Conservation (phyloP, 2,329 filamentous ascomycete genomes). For the Cordyceps tenuipes region DNA sequence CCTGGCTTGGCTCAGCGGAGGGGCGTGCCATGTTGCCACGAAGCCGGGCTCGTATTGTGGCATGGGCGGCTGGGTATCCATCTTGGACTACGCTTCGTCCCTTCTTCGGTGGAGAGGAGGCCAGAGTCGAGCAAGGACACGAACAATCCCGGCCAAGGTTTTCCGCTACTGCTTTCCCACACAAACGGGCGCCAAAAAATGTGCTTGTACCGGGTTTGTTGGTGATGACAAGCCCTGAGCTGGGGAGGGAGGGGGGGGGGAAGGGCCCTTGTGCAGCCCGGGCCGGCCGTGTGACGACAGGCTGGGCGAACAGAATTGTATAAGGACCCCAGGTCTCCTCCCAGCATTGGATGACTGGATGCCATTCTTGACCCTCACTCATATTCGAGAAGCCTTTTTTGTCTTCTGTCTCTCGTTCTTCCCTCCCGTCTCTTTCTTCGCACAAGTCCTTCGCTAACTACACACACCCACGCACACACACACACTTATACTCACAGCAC, state of each 20-base stretch:
- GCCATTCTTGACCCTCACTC: background rate
- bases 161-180: background rate
- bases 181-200: conserved; percentile 5
- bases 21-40: background rate
- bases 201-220: background rate
- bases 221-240: background rate
- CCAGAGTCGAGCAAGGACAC: background rate
- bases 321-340: conserved; percentile 8
- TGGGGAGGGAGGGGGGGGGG: too few species aligned
- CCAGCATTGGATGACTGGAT: background rate
- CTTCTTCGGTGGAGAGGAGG: background rate
- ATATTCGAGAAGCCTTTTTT: background rate
- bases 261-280: background rate
- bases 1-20: too few species aligned
- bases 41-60: conserved; percentile 8
- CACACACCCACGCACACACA: background rate
- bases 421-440: background rate
- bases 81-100: background rate
- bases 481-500: background rate
- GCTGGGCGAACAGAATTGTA: background rate
- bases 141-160: background rate
- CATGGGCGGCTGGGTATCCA: conserved; percentile 9
- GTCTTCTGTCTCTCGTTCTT: background rate
- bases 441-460: background rate
- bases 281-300: background rate